These are phyloP conservation scores for Medicago ruthenica DNA, from an alignment of 306 rosid species.

Conservation along the genomic window DNA sequence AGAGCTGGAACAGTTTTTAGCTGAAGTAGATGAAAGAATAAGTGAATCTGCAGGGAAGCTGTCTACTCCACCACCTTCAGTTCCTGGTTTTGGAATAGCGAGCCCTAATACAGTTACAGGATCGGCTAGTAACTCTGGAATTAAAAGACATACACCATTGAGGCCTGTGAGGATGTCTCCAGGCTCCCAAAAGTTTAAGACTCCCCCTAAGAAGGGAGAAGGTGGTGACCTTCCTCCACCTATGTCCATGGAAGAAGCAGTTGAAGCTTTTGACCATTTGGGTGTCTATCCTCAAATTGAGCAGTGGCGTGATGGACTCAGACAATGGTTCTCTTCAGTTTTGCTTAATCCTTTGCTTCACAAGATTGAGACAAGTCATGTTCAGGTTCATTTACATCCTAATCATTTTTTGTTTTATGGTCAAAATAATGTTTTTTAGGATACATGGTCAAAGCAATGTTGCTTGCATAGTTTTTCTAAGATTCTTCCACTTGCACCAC, in stretches of 20 bases:
- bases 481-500: background rate
- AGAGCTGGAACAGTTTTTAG: constrained; percentile 79
- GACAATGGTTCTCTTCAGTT: constrained; percentile 89
- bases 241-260: constrained; percentile 90
- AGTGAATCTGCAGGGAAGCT: constrained; percentile 78
- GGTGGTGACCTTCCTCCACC: constrained; percentile 86
- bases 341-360: constrained; percentile 76
- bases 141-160: constrained; percentile 82
- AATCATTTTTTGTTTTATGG: constrained; percentile 35
- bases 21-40: constrained; percentile 80
- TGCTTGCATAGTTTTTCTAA: constrained; percentile 26
- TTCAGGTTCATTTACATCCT: constrained; percentile 62
- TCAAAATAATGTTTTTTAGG: constrained; percentile 1
- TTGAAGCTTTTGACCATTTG: constrained; percentile 77
- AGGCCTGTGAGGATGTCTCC: constrained; percentile 99
- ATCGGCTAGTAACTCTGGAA: constrained; percentile 79
- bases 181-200: constrained; percentile 85
- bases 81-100: constrained; percentile 70
- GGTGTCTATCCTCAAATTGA: constrained; percentile 94
- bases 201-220: constrained; percentile 94
- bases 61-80: constrained; percentile 90
- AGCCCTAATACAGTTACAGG: constrained; percentile 71
- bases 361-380: constrained; percentile 85
- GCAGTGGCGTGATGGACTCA: constrained; percentile 89
- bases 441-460: constrained; percentile 10